phyloP scores from a whole-genome alignment of 768 basidiomycete species.

The Udeniomyces megalosporus region DNA sequence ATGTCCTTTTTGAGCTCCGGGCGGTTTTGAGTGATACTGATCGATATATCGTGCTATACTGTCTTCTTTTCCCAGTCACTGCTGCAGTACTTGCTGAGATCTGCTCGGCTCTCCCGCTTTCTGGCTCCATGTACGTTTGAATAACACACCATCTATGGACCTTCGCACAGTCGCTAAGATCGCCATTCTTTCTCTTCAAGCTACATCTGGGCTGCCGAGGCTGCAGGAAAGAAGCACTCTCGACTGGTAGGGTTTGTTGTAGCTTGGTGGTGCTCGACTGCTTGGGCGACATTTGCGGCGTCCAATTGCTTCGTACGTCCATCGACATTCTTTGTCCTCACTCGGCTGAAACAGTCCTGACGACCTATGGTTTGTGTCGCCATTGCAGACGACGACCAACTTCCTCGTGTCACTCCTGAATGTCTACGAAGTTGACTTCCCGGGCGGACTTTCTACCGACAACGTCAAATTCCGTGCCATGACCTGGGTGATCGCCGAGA shows the following conservation, averaged over 20 bases:
- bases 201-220: slow-evolving; percentile 84
- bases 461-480: slow-evolving; percentile 76
- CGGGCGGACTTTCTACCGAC: slow-evolving; percentile 51
- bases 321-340: not conserved
- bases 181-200: slow-evolving; percentile 23
- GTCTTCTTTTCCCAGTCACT: not conserved
- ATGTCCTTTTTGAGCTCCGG: not conserved
- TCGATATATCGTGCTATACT: not conserved
- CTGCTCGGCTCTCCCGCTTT: slow-evolving; percentile 56
- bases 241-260: slow-evolving; percentile 77
- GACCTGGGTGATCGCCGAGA: slow-evolving; percentile 67
- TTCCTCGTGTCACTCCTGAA: slow-evolving; percentile 70
- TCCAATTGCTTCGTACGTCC: not conserved
- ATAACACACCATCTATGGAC: too few relatives aligned
- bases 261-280: slow-evolving; percentile 84
- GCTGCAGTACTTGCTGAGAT: slow-evolving; percentile 53
- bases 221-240: slow-evolving; percentile 71
- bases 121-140: slow-evolving; percentile 50
- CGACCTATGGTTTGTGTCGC: not conserved
- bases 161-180: too few relatives aligned
- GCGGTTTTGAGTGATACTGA: too few relatives aligned
- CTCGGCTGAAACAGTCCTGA: not conserved
- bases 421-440: slow-evolving; percentile 66
- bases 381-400: slow-evolving; percentile 59
- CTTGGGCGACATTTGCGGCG: slow-evolving; percentile 99